Evolutionary conservation across 176 grass and related monocot species (phyloP).

Genomic region (Lolium multiflorum): DNA sequence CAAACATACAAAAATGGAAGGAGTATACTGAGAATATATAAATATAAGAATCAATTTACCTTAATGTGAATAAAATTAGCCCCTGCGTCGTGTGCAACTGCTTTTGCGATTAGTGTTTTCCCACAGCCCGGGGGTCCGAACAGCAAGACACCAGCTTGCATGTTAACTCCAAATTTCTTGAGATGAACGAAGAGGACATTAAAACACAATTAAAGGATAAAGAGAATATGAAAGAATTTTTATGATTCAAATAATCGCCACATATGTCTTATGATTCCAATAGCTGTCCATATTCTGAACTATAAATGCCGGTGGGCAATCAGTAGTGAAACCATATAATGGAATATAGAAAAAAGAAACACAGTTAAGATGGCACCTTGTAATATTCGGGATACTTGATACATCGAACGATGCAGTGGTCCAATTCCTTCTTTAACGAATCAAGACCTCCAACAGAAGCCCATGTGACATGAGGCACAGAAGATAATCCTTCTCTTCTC

Average conservation of each 20-base stretch:
- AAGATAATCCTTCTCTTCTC: conserved; percentile 97
- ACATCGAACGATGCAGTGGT: conserved; percentile 73
- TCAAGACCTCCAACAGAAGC: conserved; percentile 86
- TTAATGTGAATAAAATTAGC: conserved; percentile 97
- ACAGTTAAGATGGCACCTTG: conserved; percentile 48
- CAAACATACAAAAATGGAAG: too few species aligned
- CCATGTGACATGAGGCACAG: conserved; percentile 91
- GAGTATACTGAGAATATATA: conserved; percentile 6
- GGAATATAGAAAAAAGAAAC: too few species aligned
- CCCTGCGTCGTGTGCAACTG: conserved; percentile 92
- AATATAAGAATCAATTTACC: conserved; percentile 48
- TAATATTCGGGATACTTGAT: conserved; percentile 86
- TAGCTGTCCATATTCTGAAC: not conserved
- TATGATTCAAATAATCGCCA: not conserved
- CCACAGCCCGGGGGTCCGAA: conserved; percentile 95
- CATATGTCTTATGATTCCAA: not conserved
- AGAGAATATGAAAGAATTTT: too few species aligned
- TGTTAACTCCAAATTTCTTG: conserved; percentile 78
- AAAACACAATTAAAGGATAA: not conserved
- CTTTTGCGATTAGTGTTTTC: conserved; percentile 99
- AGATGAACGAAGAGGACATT: conserved; percentile 30
- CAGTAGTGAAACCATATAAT: not conserved
- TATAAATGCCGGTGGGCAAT: not conserved
- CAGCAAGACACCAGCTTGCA: conserved; percentile 83
- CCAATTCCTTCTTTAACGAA: conserved; percentile 70